A percentile compares a stretch with the other conserved stretches of the same genome.
Conservation (phyloP, 2,329 filamentous ascomycete genomes). For the Keithomyces neogunnii region DNA sequence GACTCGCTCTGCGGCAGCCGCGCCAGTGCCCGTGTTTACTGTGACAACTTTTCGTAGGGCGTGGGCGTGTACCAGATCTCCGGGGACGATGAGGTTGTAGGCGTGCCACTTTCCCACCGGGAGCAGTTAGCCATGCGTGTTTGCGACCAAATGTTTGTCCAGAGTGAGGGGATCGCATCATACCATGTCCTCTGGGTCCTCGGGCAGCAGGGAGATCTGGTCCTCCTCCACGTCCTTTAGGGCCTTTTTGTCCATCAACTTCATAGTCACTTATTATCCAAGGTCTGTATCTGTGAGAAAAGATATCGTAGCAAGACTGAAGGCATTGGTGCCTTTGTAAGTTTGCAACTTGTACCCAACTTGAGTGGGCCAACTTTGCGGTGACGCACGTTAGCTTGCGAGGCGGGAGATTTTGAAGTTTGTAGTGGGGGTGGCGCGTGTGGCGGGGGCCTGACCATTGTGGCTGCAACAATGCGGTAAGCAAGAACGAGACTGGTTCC, state of each 20-base stretch:
- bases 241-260: constrained; percentile 29
- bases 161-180: constrained; percentile 8
- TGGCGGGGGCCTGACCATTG: not conserved
- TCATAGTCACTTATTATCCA: constrained; percentile 20
- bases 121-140: constrained; percentile 4
- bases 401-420: not conserved
- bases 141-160: constrained; percentile 1
- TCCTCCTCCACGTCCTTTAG: constrained; percentile 31
- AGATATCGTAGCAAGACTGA: not conserved
- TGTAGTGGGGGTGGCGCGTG: constrained; percentile 8
- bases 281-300: not conserved
- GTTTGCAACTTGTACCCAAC: not conserved
- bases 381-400: not conserved
- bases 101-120: constrained; percentile 41
- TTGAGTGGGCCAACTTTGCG: too few species aligned
- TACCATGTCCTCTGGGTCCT: constrained; percentile 40
- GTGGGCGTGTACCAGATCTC: constrained; percentile 46
- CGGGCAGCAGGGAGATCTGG: constrained; percentile 32
- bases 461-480: not conserved
- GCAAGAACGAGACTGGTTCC: too few species aligned
- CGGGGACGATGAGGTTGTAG: constrained; percentile 49
- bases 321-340: not conserved
- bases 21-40: constrained; percentile 39
- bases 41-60: constrained; percentile 47
- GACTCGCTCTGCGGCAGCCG: constrained; percentile 40